Evolutionary conservation across 2,329 filamentous ascomycete genomes (phyloP), one percentile per base, ranked within the genome.

Genomic region (Orbilia brochopaga): DNA sequence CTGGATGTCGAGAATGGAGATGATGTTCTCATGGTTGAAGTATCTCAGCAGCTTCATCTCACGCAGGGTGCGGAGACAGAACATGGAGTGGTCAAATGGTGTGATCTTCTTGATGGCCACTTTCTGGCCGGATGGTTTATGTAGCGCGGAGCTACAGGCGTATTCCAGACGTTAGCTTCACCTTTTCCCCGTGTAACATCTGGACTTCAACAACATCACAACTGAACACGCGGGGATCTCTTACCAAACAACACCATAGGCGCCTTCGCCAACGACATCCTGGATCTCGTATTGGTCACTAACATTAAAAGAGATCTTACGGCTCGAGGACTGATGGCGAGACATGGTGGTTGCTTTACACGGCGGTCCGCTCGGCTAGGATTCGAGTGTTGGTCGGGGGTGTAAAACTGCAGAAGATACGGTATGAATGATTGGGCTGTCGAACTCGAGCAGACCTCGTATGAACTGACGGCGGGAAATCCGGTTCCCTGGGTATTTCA

Each of bases 31-130:
- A 80, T 99, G 94, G 83, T 97, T 99, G 84, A 99, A 99, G 82
- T 99, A 97, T 78, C 94, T 87, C 78, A 99, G 83, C 66, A 99
- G 85, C 86, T 99, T 99, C 94, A 99, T 99, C 83, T 99, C 94
- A 81, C 94, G 92, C 75, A 99, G 84, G 0, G 94, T 99, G 80
- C 94, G 86, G 78, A 99, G 83, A 80, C 93, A 97, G 85, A 97
- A 97, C 92, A 97, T 97, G 79, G 92, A 96, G 80, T 97, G 94
- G 79, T 99, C 94, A 81, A 99, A 99, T 4, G 94, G 94, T 0
- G 92, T 97, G 78, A 99, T 99, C 86, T 99, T 99, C 85, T 99
- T 99, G 85, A 99, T 99, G 73, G 94, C 94, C 72, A 99, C 94
- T 82, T 97, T 97, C 82, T 99, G 94, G 74, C 92, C 89, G 0